phyloP scores from a whole-genome alignment of 2,329 filamentous ascomycete species.

The Thielaviopsis punctulata region DNA sequence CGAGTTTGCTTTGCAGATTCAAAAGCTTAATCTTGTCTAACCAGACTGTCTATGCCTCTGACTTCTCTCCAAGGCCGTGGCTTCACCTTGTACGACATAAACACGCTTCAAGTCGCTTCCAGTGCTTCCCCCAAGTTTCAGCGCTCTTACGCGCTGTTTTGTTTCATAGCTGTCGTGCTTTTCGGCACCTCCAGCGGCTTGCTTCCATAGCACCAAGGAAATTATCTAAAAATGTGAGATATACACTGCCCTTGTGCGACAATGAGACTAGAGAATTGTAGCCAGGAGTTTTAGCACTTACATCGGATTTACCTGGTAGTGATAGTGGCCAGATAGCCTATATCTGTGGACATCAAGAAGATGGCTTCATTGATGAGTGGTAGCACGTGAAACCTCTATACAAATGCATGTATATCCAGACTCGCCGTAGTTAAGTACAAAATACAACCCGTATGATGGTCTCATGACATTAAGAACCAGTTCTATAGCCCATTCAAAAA shows the following conservation, averaged over 20 bases:
- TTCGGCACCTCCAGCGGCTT: background rate
- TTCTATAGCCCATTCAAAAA: too few species aligned
- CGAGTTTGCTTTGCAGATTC: background rate
- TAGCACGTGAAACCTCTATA: too few species aligned
- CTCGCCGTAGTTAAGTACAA: too few species aligned
- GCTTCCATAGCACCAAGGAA: background rate
- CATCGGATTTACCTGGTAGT: too few species aligned
- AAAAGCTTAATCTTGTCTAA: background rate
- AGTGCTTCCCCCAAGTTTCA: background rate
- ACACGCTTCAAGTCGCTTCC: background rate
- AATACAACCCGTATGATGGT: too few species aligned
- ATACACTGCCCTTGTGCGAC: background rate
- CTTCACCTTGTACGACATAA: background rate
- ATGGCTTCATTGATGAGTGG: too few species aligned
- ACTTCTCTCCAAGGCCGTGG: background rate
- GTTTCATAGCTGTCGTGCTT: background rate
- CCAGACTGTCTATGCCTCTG: background rate
- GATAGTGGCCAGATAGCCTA: too few species aligned
- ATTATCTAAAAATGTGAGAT: background rate
- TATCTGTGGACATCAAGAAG: too few species aligned
- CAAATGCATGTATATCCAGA: too few species aligned
- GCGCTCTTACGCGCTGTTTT: background rate
- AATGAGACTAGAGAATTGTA: background rate
- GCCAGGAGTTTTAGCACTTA: too few species aligned
- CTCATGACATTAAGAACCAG: too few species aligned